These are phyloP conservation scores for Heimioporus sp. DNA, from an alignment of 768 basidiomycete genomes.

Conservation along the genomic window DNA sequence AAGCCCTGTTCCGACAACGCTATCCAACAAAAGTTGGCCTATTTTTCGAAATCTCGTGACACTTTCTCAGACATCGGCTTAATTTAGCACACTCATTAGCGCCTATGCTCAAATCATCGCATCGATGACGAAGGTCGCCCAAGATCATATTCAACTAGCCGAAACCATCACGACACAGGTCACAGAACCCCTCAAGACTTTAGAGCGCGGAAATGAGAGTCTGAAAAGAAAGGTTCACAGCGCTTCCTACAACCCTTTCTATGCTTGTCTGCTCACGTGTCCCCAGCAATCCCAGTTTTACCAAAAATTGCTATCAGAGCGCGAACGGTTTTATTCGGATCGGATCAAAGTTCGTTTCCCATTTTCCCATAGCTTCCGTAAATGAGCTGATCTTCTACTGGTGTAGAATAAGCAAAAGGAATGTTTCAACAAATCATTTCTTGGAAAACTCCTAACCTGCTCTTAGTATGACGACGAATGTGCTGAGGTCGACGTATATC, in stretches of 20 bases:
- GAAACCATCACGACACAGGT: conserved; percentile 60
- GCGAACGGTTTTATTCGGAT: conserved; percentile 66
- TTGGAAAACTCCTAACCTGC: conserved; percentile 7
- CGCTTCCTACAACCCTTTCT: not conserved
- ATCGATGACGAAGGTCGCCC: conserved; percentile 57
- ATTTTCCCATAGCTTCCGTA: conserved; percentile 1
- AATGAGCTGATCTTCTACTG: conserved; percentile 2
- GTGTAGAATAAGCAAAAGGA: conserved; percentile 34
- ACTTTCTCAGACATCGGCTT: conserved; percentile 13
- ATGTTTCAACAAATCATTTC: not conserved
- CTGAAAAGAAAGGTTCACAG: conserved; percentile 60
- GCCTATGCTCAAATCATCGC: conserved; percentile 68
- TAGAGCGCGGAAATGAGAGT: conserved; percentile 65
- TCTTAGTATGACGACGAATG: conserved; percentile 79
- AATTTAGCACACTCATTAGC: conserved; percentile 62
- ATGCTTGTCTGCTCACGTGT: conserved; percentile 9
- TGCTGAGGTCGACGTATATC: conserved; percentile 63
- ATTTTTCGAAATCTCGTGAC: not conserved
- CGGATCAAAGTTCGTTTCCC: conserved; percentile 58
- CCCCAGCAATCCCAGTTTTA: conserved; percentile 66
- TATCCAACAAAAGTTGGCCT: conserved; percentile 53
- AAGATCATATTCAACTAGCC: conserved; percentile 68
- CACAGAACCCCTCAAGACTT: conserved; percentile 55
- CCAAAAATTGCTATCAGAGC: conserved; percentile 65
- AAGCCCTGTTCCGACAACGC: conserved; percentile 55